phyloP scores from a whole-genome alignment of 1,284 basidiomycete species.

The Xanthoconium separans region DNA sequence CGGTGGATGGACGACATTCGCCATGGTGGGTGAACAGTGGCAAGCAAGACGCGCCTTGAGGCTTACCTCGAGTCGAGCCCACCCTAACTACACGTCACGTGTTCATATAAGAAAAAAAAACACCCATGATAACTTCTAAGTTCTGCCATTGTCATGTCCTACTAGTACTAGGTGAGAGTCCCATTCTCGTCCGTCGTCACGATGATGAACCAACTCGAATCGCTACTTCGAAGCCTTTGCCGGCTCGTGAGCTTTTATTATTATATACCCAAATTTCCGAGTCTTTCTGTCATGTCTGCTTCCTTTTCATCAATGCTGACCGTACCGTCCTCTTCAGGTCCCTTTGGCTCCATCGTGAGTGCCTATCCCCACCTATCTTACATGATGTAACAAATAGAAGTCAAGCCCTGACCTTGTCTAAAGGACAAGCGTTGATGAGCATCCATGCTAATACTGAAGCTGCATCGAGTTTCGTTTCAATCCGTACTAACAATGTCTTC shows the following conservation, averaged over 20 bases:
- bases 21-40: conserved; percentile 48
- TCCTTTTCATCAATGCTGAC: conserved; percentile 14
- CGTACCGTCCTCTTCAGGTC: neutral
- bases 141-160: conserved; percentile 6
- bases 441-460: conserved; percentile 82
- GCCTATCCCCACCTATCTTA: conserved; percentile 16
- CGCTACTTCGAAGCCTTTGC: conserved; percentile 74
- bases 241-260: conserved; percentile 60
- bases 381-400: conserved; percentile 77
- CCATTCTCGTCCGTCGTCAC: conserved; percentile 18
- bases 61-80: conserved; percentile 12
- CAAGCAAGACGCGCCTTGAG: conserved; percentile 22
- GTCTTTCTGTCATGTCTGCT: conserved; percentile 25
- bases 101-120: conserved; percentile 25
- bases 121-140: too few species aligned
- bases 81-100: conserved; percentile 29
- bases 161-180: conserved; percentile 24
- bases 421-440: conserved; percentile 70
- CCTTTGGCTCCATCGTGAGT: conserved; percentile 38
- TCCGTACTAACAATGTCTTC: conserved; percentile 15
- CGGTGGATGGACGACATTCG: conserved; percentile 66
- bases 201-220: conserved; percentile 71
- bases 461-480: neutral
- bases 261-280: conserved; percentile 90
- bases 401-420: conserved; percentile 81